Evolutionary conservation across 1,139 yeast genomes (phyloP).

Genomic region (Diutina neorugosa): DNA sequence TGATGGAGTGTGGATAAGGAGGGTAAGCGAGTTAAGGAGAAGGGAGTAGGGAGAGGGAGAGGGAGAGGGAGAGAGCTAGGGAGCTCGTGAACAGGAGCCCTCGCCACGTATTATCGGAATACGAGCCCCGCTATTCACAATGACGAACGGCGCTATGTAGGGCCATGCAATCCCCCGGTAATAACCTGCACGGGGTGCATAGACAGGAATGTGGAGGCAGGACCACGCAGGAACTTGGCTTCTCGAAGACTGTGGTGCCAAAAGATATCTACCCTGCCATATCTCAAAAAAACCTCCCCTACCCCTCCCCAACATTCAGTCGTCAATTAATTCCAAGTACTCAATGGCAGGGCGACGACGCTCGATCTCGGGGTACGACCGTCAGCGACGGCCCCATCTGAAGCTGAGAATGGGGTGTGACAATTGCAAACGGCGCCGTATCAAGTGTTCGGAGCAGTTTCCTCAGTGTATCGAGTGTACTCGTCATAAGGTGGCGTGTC

Average conservation of each 20-base stretch:
- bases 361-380: neutral
- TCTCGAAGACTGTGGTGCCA: neutral
- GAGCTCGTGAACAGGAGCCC: too few relatives aligned
- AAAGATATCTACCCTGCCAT: neutral
- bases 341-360: neutral
- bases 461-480: conserved; percentile 4
- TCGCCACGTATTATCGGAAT: neutral
- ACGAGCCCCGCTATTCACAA: neutral
- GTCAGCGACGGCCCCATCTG: conserved; percentile 3
- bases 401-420: conserved; percentile 2
- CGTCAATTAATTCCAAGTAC: neutral
- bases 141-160: neutral
- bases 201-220: neutral
- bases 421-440: neutral
- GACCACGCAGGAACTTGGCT: neutral
- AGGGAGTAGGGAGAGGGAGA: too few relatives aligned
- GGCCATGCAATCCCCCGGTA: neutral
- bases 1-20: too few relatives aligned
- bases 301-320: neutral
- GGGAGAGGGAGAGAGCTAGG: too few relatives aligned
- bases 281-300: neutral
- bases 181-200: neutral
- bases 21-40: too few relatives aligned
- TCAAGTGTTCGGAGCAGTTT: conserved; percentile 1
- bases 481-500: conserved; percentile 3